Evolutionary conservation across 805 yeast species (phyloP), one percentile per base, ranked within the genome.

Genomic region (Candida endomychidarum): DNA sequence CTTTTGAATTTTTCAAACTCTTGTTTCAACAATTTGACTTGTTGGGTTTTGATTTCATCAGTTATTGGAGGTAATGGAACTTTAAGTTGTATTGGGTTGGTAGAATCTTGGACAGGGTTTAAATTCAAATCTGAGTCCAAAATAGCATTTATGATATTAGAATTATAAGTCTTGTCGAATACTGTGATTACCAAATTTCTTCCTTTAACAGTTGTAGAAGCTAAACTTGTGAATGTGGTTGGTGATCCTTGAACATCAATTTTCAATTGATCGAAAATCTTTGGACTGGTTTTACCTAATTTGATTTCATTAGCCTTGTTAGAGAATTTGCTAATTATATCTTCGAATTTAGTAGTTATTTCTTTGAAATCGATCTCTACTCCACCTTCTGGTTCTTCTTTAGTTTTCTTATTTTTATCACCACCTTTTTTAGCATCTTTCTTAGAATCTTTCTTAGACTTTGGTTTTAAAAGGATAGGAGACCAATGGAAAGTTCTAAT

Each of bases 41-140:
- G 61, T 41, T 76, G 81, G 46, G 68, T 63, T 67, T 76, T 81
- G 19, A 81, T 67, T 42, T 84, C 95, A 4, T 81, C 74, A 3
- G 91, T 81, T 12, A 82, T 75, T 18, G 88, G 80, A 11, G 95
- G 95, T 43, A 89, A 66, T 1, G 86, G 76, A 12, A 88, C 82
- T 48, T 78, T 80, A 53, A 91, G 67, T 27, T 33, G 43, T 60
- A 84, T 95, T 23, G 81, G 80, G 56, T 84, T 85, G 39, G 77
- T 67, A 1, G 86, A 78, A 43, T 87, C 90, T 16, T 70, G 71
- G 55, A 84, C 90, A 1, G 98, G 96, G 44, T 82, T 87, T 70
- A 91, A 61, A 53, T 86, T 85, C 56, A 86, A 63, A 8, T 77
- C 76, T 0, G 90, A 71, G 1, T 77, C 83, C 44, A 87, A 59